Evolutionary conservation across 768 basidiomycete species (phyloP).

Genomic region (Clitopilus passeckerianus): DNA sequence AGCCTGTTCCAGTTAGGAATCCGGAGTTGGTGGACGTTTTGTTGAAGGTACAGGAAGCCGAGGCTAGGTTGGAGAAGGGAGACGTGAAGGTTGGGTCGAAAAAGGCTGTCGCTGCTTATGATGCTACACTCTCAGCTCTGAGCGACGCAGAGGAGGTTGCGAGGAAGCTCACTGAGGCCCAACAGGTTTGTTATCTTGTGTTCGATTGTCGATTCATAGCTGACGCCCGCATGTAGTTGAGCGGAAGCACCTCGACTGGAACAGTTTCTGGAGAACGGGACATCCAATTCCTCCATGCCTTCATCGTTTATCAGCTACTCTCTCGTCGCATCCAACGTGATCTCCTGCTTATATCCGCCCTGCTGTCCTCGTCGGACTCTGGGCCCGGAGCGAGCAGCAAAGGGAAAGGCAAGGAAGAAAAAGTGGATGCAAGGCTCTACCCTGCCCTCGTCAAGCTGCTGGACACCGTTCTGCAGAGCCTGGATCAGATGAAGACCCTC

Average conservation of each 20-base stretch:
- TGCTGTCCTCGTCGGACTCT: constrained; percentile 37
- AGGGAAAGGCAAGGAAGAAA: constrained; percentile 24
- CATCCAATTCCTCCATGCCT: constrained; percentile 81
- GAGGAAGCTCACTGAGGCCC: constrained; percentile 74
- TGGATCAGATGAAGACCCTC: constrained; percentile 78
- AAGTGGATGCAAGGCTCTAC: constrained; percentile 69
- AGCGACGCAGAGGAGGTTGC: constrained; percentile 90
- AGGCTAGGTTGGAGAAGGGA: constrained; percentile 46
- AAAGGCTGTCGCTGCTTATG: constrained; percentile 81
- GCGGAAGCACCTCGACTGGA: constrained; percentile 31
- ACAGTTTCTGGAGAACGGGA: constrained; percentile 47
- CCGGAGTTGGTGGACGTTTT: constrained; percentile 89
- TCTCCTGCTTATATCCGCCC: constrained; percentile 67
- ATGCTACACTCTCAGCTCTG: constrained; percentile 75
- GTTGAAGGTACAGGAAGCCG: constrained; percentile 75
- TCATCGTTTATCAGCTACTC: constrained; percentile 83
- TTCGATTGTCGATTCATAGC: not conserved
- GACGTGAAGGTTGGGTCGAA: constrained; percentile 41
- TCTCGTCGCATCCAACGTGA: constrained; percentile 88
- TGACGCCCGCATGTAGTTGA: constrained; percentile 24
- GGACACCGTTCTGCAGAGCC: constrained; percentile 80
- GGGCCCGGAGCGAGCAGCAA: constrained; percentile 8
- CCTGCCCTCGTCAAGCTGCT: constrained; percentile 87
- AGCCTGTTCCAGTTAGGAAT: constrained; percentile 79
- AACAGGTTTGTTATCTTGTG: constrained; percentile 49